Conservation (phyloP, 2,329 filamentous ascomycete genomes). For the Capronia epimyces region DNA sequence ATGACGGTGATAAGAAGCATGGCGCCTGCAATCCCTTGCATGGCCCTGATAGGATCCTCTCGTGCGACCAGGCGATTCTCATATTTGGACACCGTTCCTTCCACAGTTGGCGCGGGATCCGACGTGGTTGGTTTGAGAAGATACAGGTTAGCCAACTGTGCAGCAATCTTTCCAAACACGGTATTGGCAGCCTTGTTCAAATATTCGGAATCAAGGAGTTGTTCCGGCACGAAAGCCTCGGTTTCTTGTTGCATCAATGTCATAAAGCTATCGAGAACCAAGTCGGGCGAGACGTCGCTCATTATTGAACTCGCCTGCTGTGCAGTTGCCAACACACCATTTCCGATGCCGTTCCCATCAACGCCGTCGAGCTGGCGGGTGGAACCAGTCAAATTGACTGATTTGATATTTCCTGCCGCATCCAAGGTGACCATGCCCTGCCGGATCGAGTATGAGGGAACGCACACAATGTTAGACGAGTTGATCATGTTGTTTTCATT, state of each 20-base stretch:
- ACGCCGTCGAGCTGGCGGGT: slow-evolving; percentile 9
- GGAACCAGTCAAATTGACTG: slow-evolving; percentile 12
- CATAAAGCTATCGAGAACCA: slow-evolving; percentile 12
- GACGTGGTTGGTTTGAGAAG: slow-evolving; percentile 6
- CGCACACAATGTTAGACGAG: slow-evolving; percentile 23
- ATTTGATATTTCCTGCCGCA: slow-evolving; percentile 12
- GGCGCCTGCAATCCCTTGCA: slow-evolving; percentile 16
- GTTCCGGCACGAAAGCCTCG: slow-evolving; percentile 3
- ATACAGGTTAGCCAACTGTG: slow-evolving; percentile 21
- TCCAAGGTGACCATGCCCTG: slow-evolving; percentile 13
- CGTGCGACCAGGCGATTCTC: slow-evolving; percentile 13
- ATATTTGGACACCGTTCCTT: slow-evolving; percentile 13
- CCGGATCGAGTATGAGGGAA: slow-evolving; percentile 17
- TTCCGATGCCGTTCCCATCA: slow-evolving; percentile 13
- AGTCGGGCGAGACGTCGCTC: neutral
- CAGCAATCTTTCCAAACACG: slow-evolving; percentile 11
- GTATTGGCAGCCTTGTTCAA: slow-evolving; percentile 8
- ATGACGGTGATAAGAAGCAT: slow-evolving; percentile 16
- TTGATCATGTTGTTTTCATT: slow-evolving; percentile 21
- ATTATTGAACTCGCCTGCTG: slow-evolving; percentile 9
- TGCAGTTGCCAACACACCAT: slow-evolving; percentile 10
- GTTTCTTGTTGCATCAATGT: slow-evolving; percentile 17
- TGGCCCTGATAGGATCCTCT: slow-evolving; percentile 13
- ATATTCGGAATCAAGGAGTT: slow-evolving; percentile 16
- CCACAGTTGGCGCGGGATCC: slow-evolving; percentile 1